Conservation (phyloP, 148 eudicot genomes). For the Cornus florida region DNA sequence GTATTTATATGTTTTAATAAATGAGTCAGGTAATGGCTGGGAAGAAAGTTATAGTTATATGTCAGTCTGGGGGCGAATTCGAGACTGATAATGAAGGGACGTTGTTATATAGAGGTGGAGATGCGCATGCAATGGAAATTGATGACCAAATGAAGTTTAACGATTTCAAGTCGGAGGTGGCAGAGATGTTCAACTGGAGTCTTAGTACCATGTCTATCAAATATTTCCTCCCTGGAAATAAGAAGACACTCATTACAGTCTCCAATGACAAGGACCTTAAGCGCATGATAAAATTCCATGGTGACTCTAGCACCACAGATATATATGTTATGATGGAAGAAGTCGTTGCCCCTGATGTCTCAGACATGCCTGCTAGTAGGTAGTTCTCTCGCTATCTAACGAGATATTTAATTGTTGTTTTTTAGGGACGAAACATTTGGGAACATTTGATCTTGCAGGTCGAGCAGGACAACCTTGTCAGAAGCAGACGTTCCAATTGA, state of each 20-base stretch:
- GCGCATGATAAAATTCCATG: conserved; percentile 81
- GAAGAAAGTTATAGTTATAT: conserved; percentile 78
- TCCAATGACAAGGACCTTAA: conserved; percentile 90
- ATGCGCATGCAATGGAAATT: conserved; percentile 96
- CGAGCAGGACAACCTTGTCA: conserved; percentile 81
- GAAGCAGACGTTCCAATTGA: conserved; percentile 59
- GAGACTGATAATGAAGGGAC: conserved; percentile 53
- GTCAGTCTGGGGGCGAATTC: conserved; percentile 83
- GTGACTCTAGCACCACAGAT: conserved; percentile 50
- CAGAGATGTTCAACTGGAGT: conserved; percentile 76
- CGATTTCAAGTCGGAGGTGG: conserved; percentile 67
- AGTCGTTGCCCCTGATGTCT: conserved; percentile 54
- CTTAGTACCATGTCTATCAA: conserved; percentile 48
- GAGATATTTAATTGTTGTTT: conserved; percentile 12
- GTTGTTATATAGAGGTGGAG: conserved; percentile 78
- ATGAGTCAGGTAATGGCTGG: conserved; percentile 57
- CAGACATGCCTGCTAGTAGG: conserved; percentile 84
- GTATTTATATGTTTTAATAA: neutral
- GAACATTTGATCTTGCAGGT: conserved; percentile 50
- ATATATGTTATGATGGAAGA: conserved; percentile 72
- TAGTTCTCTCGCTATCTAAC: conserved; percentile 29
- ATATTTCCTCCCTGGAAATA: conserved; percentile 85
- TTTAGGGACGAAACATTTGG: conserved; percentile 22
- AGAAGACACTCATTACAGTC: conserved; percentile 74
- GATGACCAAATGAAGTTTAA: conserved; percentile 58